phyloP scores from a whole-genome alignment of 176 grass and related monocot species.

The Ampelocalamus luodianensis region DNA sequence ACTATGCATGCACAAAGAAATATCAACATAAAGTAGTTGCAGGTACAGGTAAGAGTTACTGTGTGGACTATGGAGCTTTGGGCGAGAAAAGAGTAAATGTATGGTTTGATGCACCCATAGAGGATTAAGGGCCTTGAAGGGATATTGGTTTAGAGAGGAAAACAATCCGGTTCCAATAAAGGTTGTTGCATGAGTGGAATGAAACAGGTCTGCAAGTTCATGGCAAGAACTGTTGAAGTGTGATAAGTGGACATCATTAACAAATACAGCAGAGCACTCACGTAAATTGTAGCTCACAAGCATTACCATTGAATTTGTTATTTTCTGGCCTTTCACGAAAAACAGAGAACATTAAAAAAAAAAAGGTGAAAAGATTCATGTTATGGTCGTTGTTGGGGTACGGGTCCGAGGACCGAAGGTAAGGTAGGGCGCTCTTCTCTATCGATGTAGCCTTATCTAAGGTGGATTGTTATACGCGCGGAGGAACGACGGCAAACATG shows the following conservation, averaged over 20 bases:
- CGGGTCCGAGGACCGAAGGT: too few species aligned
- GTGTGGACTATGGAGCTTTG: not conserved
- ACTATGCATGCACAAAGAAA: constrained; percentile 23
- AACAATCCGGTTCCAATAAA: not conserved
- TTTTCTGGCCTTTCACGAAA: not conserved
- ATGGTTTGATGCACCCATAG: not conserved
- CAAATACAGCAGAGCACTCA: not conserved
- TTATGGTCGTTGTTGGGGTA: too few species aligned
- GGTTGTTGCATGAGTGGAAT: constrained; percentile 6
- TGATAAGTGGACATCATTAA: not conserved
- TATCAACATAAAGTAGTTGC: not conserved
- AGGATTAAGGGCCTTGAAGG: not conserved
- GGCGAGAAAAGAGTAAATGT: not conserved
- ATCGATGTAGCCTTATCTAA: too few species aligned
- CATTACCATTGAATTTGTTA: not conserved
- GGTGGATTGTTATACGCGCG: too few species aligned
- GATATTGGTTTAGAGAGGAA: not conserved
- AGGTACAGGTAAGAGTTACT: not conserved
- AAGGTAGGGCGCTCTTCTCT: too few species aligned
- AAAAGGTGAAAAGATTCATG: not conserved
- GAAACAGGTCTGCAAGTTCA: not conserved
- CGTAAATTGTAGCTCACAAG: constrained; percentile 18
- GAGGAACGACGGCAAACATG: too few species aligned
- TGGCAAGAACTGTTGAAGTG: not conserved
- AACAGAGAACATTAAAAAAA: not conserved